A percentile compares a stretch with the other conserved stretches of the same genome.
Conservation (phyloP, 2,329 filamentous ascomycete genomes). For the Elsinoe fawcettii region DNA sequence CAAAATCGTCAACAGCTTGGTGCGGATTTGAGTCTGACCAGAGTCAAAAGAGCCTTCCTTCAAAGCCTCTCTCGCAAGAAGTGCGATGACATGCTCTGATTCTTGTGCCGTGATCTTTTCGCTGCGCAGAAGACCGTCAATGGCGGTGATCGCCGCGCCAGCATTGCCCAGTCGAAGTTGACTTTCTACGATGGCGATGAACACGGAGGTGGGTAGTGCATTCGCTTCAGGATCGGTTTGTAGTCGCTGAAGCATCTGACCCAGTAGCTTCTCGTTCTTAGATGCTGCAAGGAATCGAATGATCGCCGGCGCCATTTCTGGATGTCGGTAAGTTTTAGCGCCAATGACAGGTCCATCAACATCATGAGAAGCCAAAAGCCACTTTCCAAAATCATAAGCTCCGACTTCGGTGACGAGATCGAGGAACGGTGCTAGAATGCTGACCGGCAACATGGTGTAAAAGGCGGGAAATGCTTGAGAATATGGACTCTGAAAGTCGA, state of each 20-base stretch:
- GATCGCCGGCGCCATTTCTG: slow-evolving; percentile 44
- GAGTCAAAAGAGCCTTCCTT: not conserved
- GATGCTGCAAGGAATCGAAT: slow-evolving; percentile 48
- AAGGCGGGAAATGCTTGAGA: slow-evolving; percentile 38
- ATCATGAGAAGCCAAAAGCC: slow-evolving; percentile 46
- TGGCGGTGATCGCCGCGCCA: slow-evolving; percentile 26
- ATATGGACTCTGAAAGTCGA: slow-evolving; percentile 26
- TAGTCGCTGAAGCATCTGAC: slow-evolving; percentile 22
- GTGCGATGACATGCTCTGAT: not conserved
- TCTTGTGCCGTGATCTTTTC: not conserved
- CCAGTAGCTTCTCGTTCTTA: slow-evolving; percentile 34
- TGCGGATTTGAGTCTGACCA: not conserved
- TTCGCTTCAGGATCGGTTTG: slow-evolving; percentile 14
- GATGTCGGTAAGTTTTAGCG: slow-evolving; percentile 37
- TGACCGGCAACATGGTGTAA: slow-evolving; percentile 38
- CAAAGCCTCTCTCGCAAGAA: slow-evolving; percentile 9
- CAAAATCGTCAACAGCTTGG: not conserved
- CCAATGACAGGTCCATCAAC: slow-evolving; percentile 49
- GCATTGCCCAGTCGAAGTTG: slow-evolving; percentile 36
- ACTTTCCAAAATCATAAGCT: slow-evolving; percentile 44
- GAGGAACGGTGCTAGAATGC: slow-evolving; percentile 44
- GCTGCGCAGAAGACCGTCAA: slow-evolving; percentile 30
- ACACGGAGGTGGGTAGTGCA: slow-evolving; percentile 21
- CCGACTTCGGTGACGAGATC: slow-evolving; percentile 42
- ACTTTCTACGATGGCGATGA: slow-evolving; percentile 36